phyloP scores from a whole-genome alignment of 2,329 filamentous ascomycete genomes.

The Bisporella sp. region DNA sequence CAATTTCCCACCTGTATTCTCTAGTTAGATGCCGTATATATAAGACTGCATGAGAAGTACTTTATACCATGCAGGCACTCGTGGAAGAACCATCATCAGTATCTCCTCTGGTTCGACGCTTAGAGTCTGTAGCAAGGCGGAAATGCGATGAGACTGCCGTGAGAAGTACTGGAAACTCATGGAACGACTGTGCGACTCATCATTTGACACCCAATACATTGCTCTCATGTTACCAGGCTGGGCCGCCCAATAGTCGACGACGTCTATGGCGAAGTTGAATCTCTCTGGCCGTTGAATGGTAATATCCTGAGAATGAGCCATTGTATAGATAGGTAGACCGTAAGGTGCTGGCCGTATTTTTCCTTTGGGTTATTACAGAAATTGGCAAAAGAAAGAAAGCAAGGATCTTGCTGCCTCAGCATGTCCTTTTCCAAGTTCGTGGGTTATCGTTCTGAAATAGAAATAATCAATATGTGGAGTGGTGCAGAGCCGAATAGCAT shows the following conservation, averaged over 20 bases:
- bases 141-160: conserved; percentile 29
- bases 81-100: conserved; percentile 30
- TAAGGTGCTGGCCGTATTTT: no score
- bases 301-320: conserved; percentile 1
- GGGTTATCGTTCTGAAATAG: no score
- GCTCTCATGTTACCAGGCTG: conserved; percentile 24
- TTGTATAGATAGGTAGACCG: background rate
- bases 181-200: conserved; percentile 21
- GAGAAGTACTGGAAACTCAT: conserved; percentile 31
- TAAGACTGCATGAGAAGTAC: background rate
- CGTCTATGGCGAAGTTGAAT: conserved; percentile 35
- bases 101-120: conserved; percentile 28
- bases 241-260: conserved; percentile 33
- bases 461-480: no score
- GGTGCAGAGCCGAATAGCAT: no score
- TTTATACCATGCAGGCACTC: conserved; percentile 28
- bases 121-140: conserved; percentile 27
- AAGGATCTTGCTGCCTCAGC: no score
- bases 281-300: background rate
- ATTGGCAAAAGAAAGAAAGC: no score
- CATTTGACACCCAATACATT: conserved; percentile 32
- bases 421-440: no score
- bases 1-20: conserved; percentile 31
- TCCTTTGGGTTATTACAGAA: no score
- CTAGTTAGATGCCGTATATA: background rate